A percentile compares a stretch with the other conserved stretches of the same genome.
Evolutionary conservation across 306 rosid genomes (phyloP).

Genomic region (Mimosa pudica): DNA sequence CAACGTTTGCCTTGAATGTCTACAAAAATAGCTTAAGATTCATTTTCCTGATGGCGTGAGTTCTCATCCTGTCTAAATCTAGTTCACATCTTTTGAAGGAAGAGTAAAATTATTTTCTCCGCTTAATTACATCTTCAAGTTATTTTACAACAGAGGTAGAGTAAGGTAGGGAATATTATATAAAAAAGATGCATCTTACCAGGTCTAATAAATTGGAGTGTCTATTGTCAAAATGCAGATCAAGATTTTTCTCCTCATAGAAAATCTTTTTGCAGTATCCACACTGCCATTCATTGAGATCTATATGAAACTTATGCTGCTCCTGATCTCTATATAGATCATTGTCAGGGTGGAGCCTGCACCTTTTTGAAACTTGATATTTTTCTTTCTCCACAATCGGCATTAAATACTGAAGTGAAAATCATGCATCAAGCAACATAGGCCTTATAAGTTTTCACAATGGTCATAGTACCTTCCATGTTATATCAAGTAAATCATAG

Average conservation of each 20-base stretch:
- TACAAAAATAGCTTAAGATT: constrained; percentile 8
- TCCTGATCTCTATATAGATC: constrained; percentile 64
- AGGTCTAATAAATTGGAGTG: constrained; percentile 64
- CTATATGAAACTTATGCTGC: constrained; percentile 47
- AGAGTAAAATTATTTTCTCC: constrained; percentile 1
- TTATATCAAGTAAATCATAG: constrained; percentile 21
- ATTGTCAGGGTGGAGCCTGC: constrained; percentile 55
- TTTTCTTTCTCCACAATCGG: constrained; percentile 58
- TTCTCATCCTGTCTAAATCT: constrained; percentile 18
- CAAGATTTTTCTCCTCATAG: constrained; percentile 63
- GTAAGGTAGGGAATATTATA: constrained; percentile 12
- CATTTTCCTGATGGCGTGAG: background rate
- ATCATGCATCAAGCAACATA: constrained; percentile 29
- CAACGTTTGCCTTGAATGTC: constrained; percentile 5
- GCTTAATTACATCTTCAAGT: background rate
- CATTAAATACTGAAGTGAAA: constrained; percentile 50
- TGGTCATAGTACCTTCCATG: constrained; percentile 12
- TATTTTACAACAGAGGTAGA: constrained; percentile 5
- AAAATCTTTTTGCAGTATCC: constrained; percentile 57
- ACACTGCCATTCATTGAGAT: constrained; percentile 58
- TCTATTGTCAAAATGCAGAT: constrained; percentile 75
- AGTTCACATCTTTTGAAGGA: background rate
- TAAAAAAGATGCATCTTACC: constrained; percentile 45
- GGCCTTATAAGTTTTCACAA: constrained; percentile 7
- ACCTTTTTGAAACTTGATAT: constrained; percentile 47